Conservation (phyloP, 495 filamentous ascomycete genomes). For the Penicillium goetzii region DNA sequence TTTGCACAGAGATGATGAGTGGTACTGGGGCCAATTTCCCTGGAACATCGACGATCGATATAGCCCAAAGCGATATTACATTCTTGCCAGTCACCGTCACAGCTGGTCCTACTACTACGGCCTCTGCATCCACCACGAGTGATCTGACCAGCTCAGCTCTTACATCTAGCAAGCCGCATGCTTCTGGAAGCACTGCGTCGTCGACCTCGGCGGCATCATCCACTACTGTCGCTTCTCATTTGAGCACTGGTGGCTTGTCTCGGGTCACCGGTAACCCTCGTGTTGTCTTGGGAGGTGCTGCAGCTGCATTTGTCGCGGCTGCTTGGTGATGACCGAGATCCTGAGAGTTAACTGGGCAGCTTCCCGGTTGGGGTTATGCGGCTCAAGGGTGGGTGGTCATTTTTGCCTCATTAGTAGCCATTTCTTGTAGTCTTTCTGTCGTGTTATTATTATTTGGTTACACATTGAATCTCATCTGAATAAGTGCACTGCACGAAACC, state of each 20-base stretch:
- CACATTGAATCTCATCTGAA: too few species aligned
- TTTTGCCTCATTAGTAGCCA: neutral
- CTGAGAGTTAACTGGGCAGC: neutral
- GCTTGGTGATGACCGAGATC: constrained; percentile 7
- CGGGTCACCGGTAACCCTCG: constrained; percentile 17
- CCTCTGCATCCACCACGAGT: constrained; percentile 5
- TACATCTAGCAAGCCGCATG: neutral
- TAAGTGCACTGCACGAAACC: too few species aligned
- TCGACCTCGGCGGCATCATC: constrained; percentile 3
- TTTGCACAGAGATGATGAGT: constrained; percentile 38
- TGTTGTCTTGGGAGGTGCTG: constrained; percentile 20
- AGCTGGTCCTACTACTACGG: constrained; percentile 20
- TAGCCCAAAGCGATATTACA: constrained; percentile 19
- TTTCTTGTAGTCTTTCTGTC: too few species aligned
- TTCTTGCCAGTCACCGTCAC: constrained; percentile 43
- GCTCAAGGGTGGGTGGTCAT: neutral
- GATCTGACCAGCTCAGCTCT: neutral
- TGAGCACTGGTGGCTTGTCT: constrained; percentile 23
- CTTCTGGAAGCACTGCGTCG: neutral
- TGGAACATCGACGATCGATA: constrained; percentile 25
- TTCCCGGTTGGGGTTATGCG: neutral
- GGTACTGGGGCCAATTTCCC: constrained; percentile 34
- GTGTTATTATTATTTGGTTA: too few species aligned
- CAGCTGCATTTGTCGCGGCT: constrained; percentile 19
- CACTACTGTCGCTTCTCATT: constrained; percentile 3